Evolutionary conservation across 768 basidiomycete genomes (phyloP).

Genomic region (Boletus sp.): DNA sequence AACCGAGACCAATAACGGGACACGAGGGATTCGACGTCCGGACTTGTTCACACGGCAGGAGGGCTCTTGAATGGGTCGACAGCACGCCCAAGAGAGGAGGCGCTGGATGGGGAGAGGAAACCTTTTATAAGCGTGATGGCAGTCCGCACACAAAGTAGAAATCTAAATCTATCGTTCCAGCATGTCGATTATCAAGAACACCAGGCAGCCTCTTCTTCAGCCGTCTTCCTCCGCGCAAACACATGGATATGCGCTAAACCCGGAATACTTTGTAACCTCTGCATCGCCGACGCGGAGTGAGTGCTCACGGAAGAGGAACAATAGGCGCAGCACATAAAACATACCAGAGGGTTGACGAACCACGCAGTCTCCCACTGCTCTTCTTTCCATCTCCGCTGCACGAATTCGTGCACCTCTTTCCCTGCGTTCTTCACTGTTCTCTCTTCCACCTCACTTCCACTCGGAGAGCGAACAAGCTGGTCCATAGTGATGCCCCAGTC

Average conservation of each 20-base stretch:
- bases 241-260: slow-evolving; percentile 85
- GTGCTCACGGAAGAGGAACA: background rate
- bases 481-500: slow-evolving; percentile 72
- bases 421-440: slow-evolving; percentile 48
- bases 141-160: background rate
- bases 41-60: too few species aligned
- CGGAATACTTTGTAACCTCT: slow-evolving; percentile 81
- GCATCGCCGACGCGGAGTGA: slow-evolving; percentile 3
- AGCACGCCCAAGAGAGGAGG: too few species aligned
- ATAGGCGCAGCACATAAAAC: slow-evolving; percentile 17
- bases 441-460: slow-evolving; percentile 52
- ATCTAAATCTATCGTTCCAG: background rate
- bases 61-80: too few species aligned
- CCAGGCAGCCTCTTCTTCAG: slow-evolving; percentile 21
- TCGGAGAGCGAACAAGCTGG: slow-evolving; percentile 50
- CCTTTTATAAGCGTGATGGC: too few species aligned
- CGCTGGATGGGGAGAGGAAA: too few species aligned
- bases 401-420: slow-evolving; percentile 57
- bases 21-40: too few species aligned
- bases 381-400: slow-evolving; percentile 65
- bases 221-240: slow-evolving; percentile 62
- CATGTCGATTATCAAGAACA: slow-evolving; percentile 1
- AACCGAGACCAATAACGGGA: too few species aligned
- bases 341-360: slow-evolving; percentile 86
- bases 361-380: slow-evolving; percentile 85